phyloP scores from a whole-genome alignment of 2,329 filamentous ascomycete species.

The Penicillium sp. region DNA sequence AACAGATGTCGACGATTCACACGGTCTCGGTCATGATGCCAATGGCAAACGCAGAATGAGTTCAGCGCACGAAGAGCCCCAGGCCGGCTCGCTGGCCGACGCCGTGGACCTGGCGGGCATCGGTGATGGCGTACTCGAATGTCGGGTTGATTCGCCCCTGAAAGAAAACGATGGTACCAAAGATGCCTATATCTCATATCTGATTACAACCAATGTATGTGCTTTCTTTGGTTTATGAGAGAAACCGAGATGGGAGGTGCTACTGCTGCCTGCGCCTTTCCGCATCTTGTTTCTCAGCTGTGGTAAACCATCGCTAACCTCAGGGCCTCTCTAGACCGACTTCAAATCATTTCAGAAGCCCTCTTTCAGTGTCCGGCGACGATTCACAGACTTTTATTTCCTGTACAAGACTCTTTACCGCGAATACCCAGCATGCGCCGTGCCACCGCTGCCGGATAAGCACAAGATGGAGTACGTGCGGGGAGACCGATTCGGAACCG shows the following conservation, averaged over 20 bases:
- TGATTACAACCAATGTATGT: conserved; percentile 80
- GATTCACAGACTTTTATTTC: conserved; percentile 97
- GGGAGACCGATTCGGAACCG: conserved; percentile 86
- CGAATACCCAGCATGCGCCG: conserved; percentile 85
- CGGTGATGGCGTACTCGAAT: conserved; percentile 70
- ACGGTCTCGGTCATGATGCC: conserved; percentile 34
- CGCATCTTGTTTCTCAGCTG: not conserved
- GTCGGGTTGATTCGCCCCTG: conserved; percentile 71
- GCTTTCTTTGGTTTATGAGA: conserved; percentile 12
- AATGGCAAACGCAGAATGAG: conserved; percentile 48
- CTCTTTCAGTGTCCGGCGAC: conserved; percentile 71
- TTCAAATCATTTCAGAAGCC: conserved; percentile 87
- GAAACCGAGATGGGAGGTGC: conserved; percentile 1
- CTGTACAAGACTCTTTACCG: conserved; percentile 82
- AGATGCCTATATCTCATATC: conserved; percentile 92
- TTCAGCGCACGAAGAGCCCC: conserved; percentile 42
- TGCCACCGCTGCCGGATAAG: conserved; percentile 93
- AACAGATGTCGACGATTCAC: conserved; percentile 37
- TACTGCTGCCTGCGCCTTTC: conserved; percentile 16
- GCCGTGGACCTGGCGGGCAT: conserved; percentile 59
- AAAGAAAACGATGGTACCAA: conserved; percentile 97
- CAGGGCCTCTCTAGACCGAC: conserved; percentile 61
- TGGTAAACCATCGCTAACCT: conserved; percentile 11
- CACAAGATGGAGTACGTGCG: conserved; percentile 99
- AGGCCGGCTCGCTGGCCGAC: conserved; percentile 48